phyloP scores from a whole-genome alignment of 2,329 filamentous ascomycete genomes.

The Hypoxylon sp. region DNA sequence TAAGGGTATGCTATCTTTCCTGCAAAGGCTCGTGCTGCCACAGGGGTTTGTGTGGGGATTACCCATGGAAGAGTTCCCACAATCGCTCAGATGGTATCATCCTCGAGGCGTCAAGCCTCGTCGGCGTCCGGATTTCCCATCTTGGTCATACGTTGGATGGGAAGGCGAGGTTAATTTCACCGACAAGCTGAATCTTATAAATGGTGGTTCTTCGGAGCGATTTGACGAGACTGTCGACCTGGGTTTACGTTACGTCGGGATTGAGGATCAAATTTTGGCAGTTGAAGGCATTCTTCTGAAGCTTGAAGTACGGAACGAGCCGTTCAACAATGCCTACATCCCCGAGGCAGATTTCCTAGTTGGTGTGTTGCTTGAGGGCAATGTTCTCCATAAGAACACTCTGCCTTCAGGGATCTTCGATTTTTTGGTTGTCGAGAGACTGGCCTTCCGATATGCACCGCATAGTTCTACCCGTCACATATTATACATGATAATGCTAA shows the following conservation, averaged over 20 bases:
- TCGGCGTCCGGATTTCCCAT: constrained; percentile 15
- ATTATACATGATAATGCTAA: constrained; percentile 8
- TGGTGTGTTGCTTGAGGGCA: constrained; percentile 12
- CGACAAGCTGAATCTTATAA: constrained; percentile 5
- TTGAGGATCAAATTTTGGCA: background rate
- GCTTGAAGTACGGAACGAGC: constrained; percentile 15
- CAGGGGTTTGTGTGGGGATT: constrained; percentile 19
- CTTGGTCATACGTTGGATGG: constrained; percentile 14
- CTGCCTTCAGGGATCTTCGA: background rate
- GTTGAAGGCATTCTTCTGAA: constrained; percentile 2
- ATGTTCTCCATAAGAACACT: constrained; percentile 25
- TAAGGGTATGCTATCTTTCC: constrained; percentile 8
- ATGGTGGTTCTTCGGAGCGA: constrained; percentile 3
- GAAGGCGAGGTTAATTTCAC: constrained; percentile 6
- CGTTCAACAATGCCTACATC: constrained; percentile 18
- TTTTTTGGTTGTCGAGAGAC: constrained; percentile 4
- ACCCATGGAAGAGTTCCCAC: constrained; percentile 8
- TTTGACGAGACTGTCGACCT: constrained; percentile 15
- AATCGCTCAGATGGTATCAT: constrained; percentile 12
- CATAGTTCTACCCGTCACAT: constrained; percentile 6
- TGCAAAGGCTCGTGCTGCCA: constrained; percentile 8
- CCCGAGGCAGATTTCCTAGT: constrained; percentile 5
- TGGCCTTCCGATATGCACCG: constrained; percentile 4
- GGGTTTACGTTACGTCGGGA: background rate
- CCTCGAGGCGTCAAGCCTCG: constrained; percentile 4